Base-by-base conservation (phyloP, 805 yeast species). In the Torulaspora quercuum region DNA sequence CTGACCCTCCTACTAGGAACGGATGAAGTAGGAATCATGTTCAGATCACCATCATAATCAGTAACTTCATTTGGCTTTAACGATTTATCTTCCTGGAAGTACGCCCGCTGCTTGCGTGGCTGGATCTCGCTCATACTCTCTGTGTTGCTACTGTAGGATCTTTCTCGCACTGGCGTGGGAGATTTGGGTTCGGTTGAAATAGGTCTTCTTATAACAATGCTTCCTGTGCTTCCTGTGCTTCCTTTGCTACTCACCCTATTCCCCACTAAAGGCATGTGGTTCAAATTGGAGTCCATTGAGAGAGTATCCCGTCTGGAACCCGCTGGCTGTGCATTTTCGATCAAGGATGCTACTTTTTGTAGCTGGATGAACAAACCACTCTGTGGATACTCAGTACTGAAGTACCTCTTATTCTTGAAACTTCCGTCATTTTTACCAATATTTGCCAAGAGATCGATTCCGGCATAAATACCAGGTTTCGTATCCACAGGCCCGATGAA, bases 371-470 rank as follows among this genome's bases (percentile, higher is more conserved):
- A 89, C 18, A 89, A 60, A 0, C 97, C 97, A 12, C 87, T 69
- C 39, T 73, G 73, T 0, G 88, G 82, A 22, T 54, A 62, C 5
- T 67, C 61, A 0, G 89, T 85, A 4, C 67, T 65, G 54, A 89
- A 89, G 56, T 88, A 88, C 36, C 67, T 67, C 6, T 65, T 55
- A 0, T 95, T 95, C 39, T 80, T 74, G 29, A 79, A 87, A 26
- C 75, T 72, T n/a, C 98, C 98, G 37, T 77, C 74, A 54, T 90
- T 92, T 59, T 86, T 84, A 14, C 98, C 98, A 37, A 75, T 67
- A 4, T 66, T 55, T 0, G 73, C 79, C n/a, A 78, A 52, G 27
- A 90, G 65, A 57, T 90, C 97, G 5, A 90, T 72, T 2, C 98
- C 98, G 4, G 89, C 95, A 65, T 80, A 90, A 7, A 70, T 67